A percentile compares a stretch with the other conserved stretches of the same genome.
Evolutionary conservation across 805 yeast genomes (phyloP).

Genomic region (Debaryomyces prosopidis): DNA sequence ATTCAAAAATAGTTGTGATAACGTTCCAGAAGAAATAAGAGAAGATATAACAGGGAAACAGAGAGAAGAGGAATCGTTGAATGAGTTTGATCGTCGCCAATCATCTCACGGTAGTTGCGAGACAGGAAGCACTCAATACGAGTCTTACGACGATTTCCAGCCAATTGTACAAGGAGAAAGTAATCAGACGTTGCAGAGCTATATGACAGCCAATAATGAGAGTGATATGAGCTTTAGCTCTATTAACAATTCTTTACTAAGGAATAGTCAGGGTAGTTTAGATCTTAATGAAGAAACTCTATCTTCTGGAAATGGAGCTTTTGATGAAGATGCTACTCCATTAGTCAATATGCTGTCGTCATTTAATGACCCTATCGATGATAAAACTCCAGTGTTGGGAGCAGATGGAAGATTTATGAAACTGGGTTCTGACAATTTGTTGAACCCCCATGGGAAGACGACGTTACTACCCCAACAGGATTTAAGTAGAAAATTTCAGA

Average conservation of each 20-base stretch:
- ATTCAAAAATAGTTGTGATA: slow-evolving; percentile 7
- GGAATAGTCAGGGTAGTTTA: slow-evolving; percentile 13
- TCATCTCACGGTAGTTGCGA: not conserved
- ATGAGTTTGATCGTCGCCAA: not conserved
- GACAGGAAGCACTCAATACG: not conserved
- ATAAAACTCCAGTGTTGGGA: slow-evolving; percentile 28
- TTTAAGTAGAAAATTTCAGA: slow-evolving; percentile 34
- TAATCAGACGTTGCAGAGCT: slow-evolving; percentile 26
- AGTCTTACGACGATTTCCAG: not conserved
- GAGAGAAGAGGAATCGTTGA: slow-evolving; percentile 13
- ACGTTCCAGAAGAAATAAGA: slow-evolving; percentile 8
- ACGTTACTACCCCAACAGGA: slow-evolving; percentile 31
- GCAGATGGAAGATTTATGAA: not conserved
- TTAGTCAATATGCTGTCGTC: slow-evolving; percentile 13
- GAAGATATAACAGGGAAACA: slow-evolving; percentile 15
- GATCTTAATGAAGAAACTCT: not conserved
- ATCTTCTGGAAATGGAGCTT: not conserved
- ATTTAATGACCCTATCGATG: slow-evolving; percentile 19
- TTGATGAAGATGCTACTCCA: slow-evolving; percentile 34
- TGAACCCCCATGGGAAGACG: not conserved
- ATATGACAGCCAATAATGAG: slow-evolving; percentile 24
- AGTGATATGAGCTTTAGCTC: slow-evolving; percentile 33
- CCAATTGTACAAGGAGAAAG: slow-evolving; percentile 1
- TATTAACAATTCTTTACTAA: slow-evolving; percentile 32
- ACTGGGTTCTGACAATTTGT: slow-evolving; percentile 4